These are phyloP conservation scores for Gymnopilus dilepis DNA, from an alignment of 768 basidiomycete species.

Conservation along the genomic window DNA sequence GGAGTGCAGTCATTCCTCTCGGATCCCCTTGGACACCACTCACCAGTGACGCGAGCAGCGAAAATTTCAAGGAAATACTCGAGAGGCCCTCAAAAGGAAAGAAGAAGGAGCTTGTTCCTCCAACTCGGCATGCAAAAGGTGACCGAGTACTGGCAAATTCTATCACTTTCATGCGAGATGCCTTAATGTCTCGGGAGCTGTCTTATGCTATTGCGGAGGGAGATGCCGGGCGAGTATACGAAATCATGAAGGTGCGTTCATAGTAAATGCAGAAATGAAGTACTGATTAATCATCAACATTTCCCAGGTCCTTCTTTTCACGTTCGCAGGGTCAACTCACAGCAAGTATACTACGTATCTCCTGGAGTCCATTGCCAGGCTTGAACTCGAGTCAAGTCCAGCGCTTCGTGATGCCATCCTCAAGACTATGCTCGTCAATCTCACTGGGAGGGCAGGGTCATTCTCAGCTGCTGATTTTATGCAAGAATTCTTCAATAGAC, in stretches of 20 bases:
- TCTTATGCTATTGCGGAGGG: conserved; percentile 34
- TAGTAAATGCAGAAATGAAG: no score
- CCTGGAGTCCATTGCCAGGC: conserved; percentile 33
- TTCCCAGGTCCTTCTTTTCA: conserved; percentile 21
- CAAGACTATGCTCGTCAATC: conserved; percentile 25
- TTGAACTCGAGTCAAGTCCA: conserved; percentile 36
- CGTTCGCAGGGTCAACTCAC: conserved; percentile 39
- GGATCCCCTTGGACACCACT: no score
- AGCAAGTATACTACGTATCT: conserved; percentile 37
- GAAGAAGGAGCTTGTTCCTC: no score
- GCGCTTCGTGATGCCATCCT: conserved; percentile 28
- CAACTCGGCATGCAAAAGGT: no score
- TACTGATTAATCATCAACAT: no score
- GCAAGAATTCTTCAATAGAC: conserved; percentile 39
- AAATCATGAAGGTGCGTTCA: conserved; percentile 33
- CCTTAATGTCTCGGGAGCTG: conserved; percentile 32
- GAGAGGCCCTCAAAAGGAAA: no score
- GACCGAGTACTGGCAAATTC: no score
- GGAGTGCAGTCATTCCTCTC: no score
- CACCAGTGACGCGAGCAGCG: no score
- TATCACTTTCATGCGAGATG: conserved; percentile 8
- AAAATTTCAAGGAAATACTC: no score
- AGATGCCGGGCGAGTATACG: conserved; percentile 38
- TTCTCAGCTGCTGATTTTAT: conserved; percentile 35
- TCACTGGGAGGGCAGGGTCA: conserved; percentile 14